Evolutionary conservation across 2,329 filamentous ascomycete genomes (phyloP).

Genomic region (Aspergillus versicolor): DNA sequence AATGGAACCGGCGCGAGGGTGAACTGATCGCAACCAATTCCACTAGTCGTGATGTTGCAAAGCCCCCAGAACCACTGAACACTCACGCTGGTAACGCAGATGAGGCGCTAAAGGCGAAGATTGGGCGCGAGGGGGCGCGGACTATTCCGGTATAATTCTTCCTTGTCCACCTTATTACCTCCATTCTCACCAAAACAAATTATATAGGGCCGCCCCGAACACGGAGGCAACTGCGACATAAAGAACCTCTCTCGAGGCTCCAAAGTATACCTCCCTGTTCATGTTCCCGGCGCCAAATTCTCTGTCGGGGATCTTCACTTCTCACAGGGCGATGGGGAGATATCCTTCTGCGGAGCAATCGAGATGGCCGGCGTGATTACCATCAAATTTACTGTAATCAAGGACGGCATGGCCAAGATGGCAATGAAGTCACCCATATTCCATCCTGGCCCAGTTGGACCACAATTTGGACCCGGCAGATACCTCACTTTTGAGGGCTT

Average conservation of each 20-base stretch:
- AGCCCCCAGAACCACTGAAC: conserved; percentile 70
- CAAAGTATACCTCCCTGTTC: conserved; percentile 84
- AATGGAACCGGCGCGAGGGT: conserved; percentile 81
- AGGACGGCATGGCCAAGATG: conserved; percentile 71
- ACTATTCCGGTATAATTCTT: conserved; percentile 66
- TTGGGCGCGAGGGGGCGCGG: conserved; percentile 75
- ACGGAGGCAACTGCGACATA: conserved; percentile 90
- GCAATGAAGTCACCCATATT: conserved; percentile 82
- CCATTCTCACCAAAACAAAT: neutral
- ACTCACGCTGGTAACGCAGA: conserved; percentile 69
- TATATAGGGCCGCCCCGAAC: conserved; percentile 66
- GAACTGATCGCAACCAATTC: conserved; percentile 71
- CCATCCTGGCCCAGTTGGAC: conserved; percentile 81
- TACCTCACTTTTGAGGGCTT: conserved; percentile 89
- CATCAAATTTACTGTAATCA: conserved; percentile 85
- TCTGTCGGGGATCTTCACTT: conserved; percentile 87
- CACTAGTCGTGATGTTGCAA: conserved; percentile 69
- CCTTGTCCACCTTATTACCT: neutral
- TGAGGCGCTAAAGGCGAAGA: conserved; percentile 60
- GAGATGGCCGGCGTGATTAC: conserved; percentile 94
- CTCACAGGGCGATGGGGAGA: conserved; percentile 85
- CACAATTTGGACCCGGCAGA: conserved; percentile 78
- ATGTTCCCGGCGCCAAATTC: conserved; percentile 84
- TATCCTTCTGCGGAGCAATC: conserved; percentile 84
- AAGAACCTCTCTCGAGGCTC: conserved; percentile 78